Evolutionary conservation across 306 rosid species (phyloP), one percentile per base, ranked within the genome.

Genomic region (Parietaria judaica): DNA sequence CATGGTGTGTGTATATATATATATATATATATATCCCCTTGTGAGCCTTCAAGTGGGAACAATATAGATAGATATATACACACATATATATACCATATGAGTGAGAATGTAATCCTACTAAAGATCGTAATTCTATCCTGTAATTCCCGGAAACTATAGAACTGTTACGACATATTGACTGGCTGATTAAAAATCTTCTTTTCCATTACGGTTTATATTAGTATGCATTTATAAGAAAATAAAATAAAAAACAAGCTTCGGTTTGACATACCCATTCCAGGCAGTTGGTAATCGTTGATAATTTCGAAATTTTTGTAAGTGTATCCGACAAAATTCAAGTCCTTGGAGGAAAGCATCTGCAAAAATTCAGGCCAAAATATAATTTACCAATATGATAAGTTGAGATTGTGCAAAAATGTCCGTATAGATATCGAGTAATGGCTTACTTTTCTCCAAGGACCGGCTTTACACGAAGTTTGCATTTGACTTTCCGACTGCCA

Each of bases 341-440:
- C 99, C 89, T 94, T 89, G 3, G 99, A 89, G 48, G 99, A 86
- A 64, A 94, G 94, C 97, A 88, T 94, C 99, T 94, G 94, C 52
- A 65, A 75, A 52, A 61, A 31, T 71, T 13, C 61, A 64, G 23
- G 41, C 1, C 52, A 50, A 65, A 52, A 67, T 23, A 23, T 23
- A 23, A 23, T 23, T 23, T 23, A 23, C 31, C 31, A 23, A 23
- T 23, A 23, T 23, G 31, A 23, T 23, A 23, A 23, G 31, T 23
- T 23, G 31, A 72, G 66, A 52, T 63, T 54, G 55, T 39, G 8
- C 57, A 41, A 63, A 64, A 66, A 61, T 35, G 52, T 23, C 31
- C 31, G 31, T 23, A 23, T 23, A 23, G 31, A 23, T 23, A 23
- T 23, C 31, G 31, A 23, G 31, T 23, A 23, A 23, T 23, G 31